phyloP scores from a whole-genome alignment of 495 filamentous ascomycete genomes.

The Podospora tetraspora region DNA sequence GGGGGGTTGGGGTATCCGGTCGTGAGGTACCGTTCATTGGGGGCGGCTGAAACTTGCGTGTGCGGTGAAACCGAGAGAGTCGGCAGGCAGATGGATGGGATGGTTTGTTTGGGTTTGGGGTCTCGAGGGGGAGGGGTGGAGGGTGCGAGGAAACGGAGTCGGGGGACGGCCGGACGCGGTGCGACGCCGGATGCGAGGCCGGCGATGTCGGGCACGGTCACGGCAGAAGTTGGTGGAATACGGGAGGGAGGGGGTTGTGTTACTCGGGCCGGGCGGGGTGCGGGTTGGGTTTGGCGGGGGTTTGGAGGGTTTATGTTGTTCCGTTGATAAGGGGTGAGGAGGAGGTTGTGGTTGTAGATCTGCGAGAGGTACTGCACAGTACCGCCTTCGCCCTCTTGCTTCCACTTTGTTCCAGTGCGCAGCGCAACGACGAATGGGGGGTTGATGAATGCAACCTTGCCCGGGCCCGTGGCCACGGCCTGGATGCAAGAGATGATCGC shows the following conservation, averaged over 20 bases:
- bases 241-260: not conserved
- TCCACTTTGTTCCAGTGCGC: not conserved
- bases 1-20: not conserved
- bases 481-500: not conserved
- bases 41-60: not conserved
- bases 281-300: not conserved
- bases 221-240: not conserved
- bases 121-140: not conserved
- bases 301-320: not conserved
- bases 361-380: not conserved
- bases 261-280: not conserved
- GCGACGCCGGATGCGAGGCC: not conserved
- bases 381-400: not conserved
- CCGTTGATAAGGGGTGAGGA: not conserved
- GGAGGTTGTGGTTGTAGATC: not conserved
- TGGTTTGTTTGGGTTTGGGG: not conserved
- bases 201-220: not conserved
- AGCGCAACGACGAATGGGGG: not conserved
- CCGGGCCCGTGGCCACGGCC: not conserved
- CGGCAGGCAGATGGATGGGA: not conserved
- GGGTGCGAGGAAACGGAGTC: not conserved
- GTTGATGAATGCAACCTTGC: not conserved
- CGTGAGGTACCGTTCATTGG: not conserved
- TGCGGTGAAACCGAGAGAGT: not conserved
- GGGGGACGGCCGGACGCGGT: not conserved